Percentiles rank a stretch among this genome's conserved stretches.
Evolutionary conservation across 129 eudicot genomes (phyloP).

Genomic region (Dittrichia graveolens): DNA sequence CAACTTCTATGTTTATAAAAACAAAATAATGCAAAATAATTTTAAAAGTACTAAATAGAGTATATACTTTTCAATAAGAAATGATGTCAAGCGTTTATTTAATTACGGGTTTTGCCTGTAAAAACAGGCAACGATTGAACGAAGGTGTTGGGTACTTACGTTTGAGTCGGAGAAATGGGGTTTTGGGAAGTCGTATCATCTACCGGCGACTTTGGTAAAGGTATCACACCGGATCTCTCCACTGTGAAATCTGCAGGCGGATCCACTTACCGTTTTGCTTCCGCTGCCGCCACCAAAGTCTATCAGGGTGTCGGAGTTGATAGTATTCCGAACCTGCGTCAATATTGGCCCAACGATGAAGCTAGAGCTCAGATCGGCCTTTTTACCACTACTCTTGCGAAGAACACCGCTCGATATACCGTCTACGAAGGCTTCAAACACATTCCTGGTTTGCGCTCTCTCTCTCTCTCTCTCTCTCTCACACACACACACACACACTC

Average conservation of each 20-base stretch:
- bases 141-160: too few relatives aligned
- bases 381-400: constrained; percentile 31
- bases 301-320: constrained; percentile 17
- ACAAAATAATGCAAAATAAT: too few relatives aligned
- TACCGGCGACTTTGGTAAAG: constrained; percentile 18
- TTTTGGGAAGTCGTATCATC: constrained; percentile 26
- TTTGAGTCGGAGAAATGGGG: constrained; percentile 18
- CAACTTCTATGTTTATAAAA: too few relatives aligned
- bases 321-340: constrained; percentile 21
- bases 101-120: too few relatives aligned
- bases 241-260: constrained; percentile 21
- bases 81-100: too few relatives aligned
- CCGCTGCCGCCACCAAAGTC: constrained; percentile 22
- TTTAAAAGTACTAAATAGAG: too few relatives aligned
- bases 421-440: constrained; percentile 34
- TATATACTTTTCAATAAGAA: too few relatives aligned
- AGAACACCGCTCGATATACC: constrained; percentile 15
- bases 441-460: constrained; percentile 22
- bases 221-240: not conserved
- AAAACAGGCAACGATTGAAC: too few relatives aligned
- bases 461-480: not conserved
- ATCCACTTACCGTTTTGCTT: constrained; percentile 10
- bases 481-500: too few relatives aligned
- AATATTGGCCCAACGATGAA: constrained; percentile 23
- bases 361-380: constrained; percentile 6